Evolutionary conservation across 2,329 filamentous ascomycete species (phyloP).

Genomic region (Alternaria gansuensis): DNA sequence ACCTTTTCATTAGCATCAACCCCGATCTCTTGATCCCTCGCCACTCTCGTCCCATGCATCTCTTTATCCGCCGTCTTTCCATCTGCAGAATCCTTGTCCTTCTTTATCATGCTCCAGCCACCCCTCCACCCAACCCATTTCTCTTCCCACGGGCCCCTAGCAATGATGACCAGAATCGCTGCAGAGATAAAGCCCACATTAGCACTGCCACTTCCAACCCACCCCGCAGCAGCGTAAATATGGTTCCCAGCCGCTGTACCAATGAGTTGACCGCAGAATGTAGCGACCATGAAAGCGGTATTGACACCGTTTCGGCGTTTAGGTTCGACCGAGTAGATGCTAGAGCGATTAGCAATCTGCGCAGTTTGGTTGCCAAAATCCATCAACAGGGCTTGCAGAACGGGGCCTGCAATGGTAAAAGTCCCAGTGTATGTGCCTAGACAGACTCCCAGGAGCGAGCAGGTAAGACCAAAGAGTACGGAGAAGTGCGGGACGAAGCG

Average conservation of each 20-base stretch:
- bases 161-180: constrained; percentile 58
- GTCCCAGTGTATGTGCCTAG: constrained; percentile 75
- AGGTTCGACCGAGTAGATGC: constrained; percentile 75
- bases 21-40: constrained; percentile 33
- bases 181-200: constrained; percentile 64
- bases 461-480: constrained; percentile 68
- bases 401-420: constrained; percentile 73
- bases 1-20: constrained; percentile 33
- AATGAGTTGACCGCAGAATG: constrained; percentile 78
- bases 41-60: constrained; percentile 15
- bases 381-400: constrained; percentile 74
- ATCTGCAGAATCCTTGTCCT: constrained; percentile 53
- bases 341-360: constrained; percentile 75
- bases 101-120: constrained; percentile 62
- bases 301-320: constrained; percentile 79
- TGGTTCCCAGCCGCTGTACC: constrained; percentile 66
- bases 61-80: constrained; percentile 46
- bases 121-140: constrained; percentile 70
- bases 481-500: constrained; percentile 73
- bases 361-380: constrained; percentile 77
- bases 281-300: constrained; percentile 81
- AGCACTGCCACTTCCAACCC: constrained; percentile 65
- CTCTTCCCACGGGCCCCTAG: constrained; percentile 65
- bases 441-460: constrained; percentile 68
- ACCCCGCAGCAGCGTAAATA: constrained; percentile 65